Conservation (phyloP, 306 rosid genomes). For the Quillaja saponaria region DNA sequence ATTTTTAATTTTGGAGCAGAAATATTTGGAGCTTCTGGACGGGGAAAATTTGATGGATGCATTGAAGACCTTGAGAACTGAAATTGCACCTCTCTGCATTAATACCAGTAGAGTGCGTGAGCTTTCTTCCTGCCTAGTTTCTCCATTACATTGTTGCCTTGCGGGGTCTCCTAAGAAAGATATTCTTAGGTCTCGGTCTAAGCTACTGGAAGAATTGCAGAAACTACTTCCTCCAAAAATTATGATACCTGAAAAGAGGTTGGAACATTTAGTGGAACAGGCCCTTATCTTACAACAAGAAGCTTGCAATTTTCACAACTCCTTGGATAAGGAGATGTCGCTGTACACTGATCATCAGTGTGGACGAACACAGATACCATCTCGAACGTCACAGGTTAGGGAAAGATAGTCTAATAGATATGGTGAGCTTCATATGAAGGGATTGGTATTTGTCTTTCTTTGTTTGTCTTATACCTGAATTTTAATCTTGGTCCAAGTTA, state of each 20-base stretch:
- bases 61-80: slow-evolving; percentile 77
- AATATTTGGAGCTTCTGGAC: slow-evolving; percentile 77
- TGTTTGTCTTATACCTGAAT: not conserved
- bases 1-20: slow-evolving; percentile 81
- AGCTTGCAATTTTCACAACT: slow-evolving; percentile 87
- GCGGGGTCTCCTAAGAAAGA: slow-evolving; percentile 42
- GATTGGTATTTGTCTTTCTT: slow-evolving; percentile 16
- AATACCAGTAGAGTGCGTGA: slow-evolving; percentile 65
- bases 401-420: slow-evolving; percentile 26
- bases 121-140: slow-evolving; percentile 76
- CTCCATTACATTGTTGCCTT: slow-evolving; percentile 41
- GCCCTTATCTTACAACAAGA: slow-evolving; percentile 91
- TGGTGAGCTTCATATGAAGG: slow-evolving; percentile 5
- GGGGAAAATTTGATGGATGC: slow-evolving; percentile 74
- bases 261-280: slow-evolving; percentile 92
- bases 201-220: slow-evolving; percentile 83
- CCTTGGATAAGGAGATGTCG: slow-evolving; percentile 84
- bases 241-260: slow-evolving; percentile 89
- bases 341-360: slow-evolving; percentile 86
- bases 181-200: slow-evolving; percentile 52
- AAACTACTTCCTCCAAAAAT: slow-evolving; percentile 85
- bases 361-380: slow-evolving; percentile 90
- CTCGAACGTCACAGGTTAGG: slow-evolving; percentile 83
- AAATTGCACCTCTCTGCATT: slow-evolving; percentile 70
- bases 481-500: not conserved